A percentile compares a stretch with the other conserved stretches of the same genome.
Evolutionary conservation across 2,329 filamentous ascomycete species (phyloP).

Genomic region (Lasiodiplodia sp.): DNA sequence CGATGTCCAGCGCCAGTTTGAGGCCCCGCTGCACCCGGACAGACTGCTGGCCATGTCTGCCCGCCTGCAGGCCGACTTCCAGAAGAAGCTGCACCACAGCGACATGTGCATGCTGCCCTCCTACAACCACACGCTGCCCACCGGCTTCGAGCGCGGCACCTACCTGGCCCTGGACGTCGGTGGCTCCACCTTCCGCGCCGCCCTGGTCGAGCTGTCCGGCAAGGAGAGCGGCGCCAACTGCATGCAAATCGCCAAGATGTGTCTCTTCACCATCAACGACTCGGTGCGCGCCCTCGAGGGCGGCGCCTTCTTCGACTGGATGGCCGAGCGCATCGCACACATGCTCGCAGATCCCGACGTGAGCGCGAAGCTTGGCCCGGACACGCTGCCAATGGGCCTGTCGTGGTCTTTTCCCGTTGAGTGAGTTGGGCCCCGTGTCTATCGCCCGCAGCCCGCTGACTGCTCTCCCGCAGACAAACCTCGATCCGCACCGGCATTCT

Average conservation of each 20-base stretch:
- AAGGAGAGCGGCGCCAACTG: constrained; percentile 44
- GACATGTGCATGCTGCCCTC: constrained; percentile 71
- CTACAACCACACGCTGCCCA: constrained; percentile 67
- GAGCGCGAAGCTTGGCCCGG: constrained; percentile 31
- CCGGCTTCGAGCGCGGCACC: constrained; percentile 65
- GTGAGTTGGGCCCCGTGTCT: constrained; percentile 40
- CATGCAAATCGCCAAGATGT: constrained; percentile 64
- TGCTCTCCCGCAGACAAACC: constrained; percentile 56
- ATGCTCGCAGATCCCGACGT: constrained; percentile 55
- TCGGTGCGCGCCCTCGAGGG: constrained; percentile 62
- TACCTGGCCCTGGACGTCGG: constrained; percentile 70
- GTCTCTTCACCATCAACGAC: constrained; percentile 64
- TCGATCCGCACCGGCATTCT: constrained; percentile 64
- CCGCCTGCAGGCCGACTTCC: constrained; percentile 60
- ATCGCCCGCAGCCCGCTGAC: constrained; percentile 9
- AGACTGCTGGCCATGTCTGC: constrained; percentile 54
- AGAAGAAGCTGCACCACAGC: constrained; percentile 61
- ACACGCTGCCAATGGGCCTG: constrained; percentile 63
- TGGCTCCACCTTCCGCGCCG: constrained; percentile 71
- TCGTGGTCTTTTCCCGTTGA: constrained; percentile 73
- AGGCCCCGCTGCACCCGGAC: constrained; percentile 51
- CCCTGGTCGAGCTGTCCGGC: constrained; percentile 64
- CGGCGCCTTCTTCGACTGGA: constrained; percentile 70
- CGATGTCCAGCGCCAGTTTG: constrained; percentile 53
- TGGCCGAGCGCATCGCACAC: constrained; percentile 65